Base-by-base conservation (phyloP, 768 basidiomycete species). In the Astraeus odoratus region DNA sequence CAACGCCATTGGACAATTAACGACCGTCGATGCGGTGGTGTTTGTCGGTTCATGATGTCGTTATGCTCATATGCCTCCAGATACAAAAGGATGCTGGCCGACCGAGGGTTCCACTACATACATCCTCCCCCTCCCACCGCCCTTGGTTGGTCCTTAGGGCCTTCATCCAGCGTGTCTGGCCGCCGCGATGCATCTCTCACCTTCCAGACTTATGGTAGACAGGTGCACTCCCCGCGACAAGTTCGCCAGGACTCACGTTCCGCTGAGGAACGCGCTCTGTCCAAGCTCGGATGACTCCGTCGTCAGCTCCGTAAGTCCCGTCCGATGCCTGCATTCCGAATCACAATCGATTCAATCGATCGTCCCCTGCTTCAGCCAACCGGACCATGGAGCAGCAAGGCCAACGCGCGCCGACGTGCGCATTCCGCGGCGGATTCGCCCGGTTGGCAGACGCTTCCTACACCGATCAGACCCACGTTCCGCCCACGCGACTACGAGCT, bases 401-500 rank as follows among this genome's bases (percentile, higher is more conserved):
- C 31, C 26, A 49, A 50, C 24, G 44, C 59, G 5, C 46, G 62
- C 18, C 64, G 62, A 41, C 64, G 62, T 25, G 65, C 62, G 33
- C 51, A 61, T 18, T 64, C 62, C 16, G 54, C 64, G 19, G 52
- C 64, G n/a, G 64, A 57, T 39, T 66, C 63, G 7, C 61, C 51
- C 19, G 59, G 64, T 4, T 64, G 62, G 62, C 62, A 51, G 37
- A 47, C 56, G 8, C 52, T 64, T 5, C 64, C 62, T 20, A 64
- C 62, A 0, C 62, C 62, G 16, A 64, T 64, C 53, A 55, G 62
- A 26, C 62, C 64, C 38, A 49, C 62, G 31, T 64, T 64, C 40
- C 61, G 64, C 31, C 64, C 62, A 12, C 64, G 63, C n/a, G 64
- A 64, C 16, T 48, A 53, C 43, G 62, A 66, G 39, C 26, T 61